Evolutionary conservation across 2,329 filamentous ascomycete species (phyloP), one percentile per base, ranked within the genome.

Genomic region (Alternaria gaisen): DNA sequence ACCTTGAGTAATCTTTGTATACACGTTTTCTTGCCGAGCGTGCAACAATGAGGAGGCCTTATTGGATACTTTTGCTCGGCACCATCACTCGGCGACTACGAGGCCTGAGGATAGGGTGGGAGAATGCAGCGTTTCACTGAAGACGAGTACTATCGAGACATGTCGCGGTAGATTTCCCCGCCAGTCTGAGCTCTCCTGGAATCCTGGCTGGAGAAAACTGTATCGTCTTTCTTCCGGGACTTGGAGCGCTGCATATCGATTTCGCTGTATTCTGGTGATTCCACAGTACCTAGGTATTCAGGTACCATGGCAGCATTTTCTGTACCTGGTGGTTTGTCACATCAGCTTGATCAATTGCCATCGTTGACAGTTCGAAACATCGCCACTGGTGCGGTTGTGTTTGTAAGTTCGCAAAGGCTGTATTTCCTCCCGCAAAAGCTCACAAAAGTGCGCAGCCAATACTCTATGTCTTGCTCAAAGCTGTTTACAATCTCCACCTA

Each of bases 401-500:
- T 58, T 6, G 56, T 59, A 50, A 50, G 51, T 55, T 3, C 0
- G 30, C 28, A 18, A 14, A 20, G 26, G 3, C 12, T 5, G 18
- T 5, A 1, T 32, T 26, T 3, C 4, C 24, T 46, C 9, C 12
- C 10, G 7, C 0, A 18, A 14, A 2, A 48, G 5, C 51, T 59
- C 24, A 59, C 26, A 32, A 7, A 5, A 5, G 7, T 34, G 14
- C n/a, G 12, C 26, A 59, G 56, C 16, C 36, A 8, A 3, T 55
- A 20, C 36, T 55, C 0, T 22, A 59, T 30, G 4, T 59, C 24
- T 48, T 20, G 12, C 34, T 11, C 11, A 55, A 50, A 10, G 30
- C 44, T 9, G 20, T 63, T 3, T 63, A 63, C 42, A 53, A 42
- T 12, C 52, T 63, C 14, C 54, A 48, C 32, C 51, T 61, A 2